Conservation (phyloP, 2,329 filamentous ascomycete genomes). For the Sclerotinia spermophila region DNA sequence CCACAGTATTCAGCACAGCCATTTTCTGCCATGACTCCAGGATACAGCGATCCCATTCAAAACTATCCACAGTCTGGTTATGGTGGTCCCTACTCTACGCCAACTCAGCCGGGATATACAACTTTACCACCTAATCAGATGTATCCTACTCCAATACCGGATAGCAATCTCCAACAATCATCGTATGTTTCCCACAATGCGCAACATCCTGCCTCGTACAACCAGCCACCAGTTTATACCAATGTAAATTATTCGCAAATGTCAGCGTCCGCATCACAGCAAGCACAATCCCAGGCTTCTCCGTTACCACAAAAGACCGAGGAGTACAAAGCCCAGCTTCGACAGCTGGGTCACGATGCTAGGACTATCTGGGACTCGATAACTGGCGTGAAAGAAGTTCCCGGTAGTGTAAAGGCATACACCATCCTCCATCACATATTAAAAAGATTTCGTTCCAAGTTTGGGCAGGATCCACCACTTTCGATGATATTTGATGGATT, state of each 20-base stretch:
- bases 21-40: conserved; percentile 21
- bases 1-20: conserved; percentile 31
- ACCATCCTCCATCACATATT: conserved; percentile 61
- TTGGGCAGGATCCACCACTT: conserved; percentile 54
- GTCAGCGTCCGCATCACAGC: neutral
- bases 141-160: conserved; percentile 27
- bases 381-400: conserved; percentile 56
- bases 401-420: conserved; percentile 59
- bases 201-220: conserved; percentile 28
- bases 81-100: conserved; percentile 26
- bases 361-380: conserved; percentile 62
- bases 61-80: conserved; percentile 33
- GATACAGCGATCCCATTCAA: conserved; percentile 29
- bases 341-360: conserved; percentile 52
- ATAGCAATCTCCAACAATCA: conserved; percentile 24
- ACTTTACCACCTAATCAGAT: conserved; percentile 22
- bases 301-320: conserved; percentile 39
- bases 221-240: conserved; percentile 30
- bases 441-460: conserved; percentile 54
- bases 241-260: conserved; percentile 2
- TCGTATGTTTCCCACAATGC: conserved; percentile 24
- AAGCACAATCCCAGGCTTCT: conserved; percentile 23
- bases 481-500: conserved; percentile 57
- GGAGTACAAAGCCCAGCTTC: conserved; percentile 46
- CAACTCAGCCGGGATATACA: conserved; percentile 25